Evolutionary conservation across 225 moss, liverwort and hornwort genomes (phyloP).

Genomic region (Anthoceros angustus): DNA sequence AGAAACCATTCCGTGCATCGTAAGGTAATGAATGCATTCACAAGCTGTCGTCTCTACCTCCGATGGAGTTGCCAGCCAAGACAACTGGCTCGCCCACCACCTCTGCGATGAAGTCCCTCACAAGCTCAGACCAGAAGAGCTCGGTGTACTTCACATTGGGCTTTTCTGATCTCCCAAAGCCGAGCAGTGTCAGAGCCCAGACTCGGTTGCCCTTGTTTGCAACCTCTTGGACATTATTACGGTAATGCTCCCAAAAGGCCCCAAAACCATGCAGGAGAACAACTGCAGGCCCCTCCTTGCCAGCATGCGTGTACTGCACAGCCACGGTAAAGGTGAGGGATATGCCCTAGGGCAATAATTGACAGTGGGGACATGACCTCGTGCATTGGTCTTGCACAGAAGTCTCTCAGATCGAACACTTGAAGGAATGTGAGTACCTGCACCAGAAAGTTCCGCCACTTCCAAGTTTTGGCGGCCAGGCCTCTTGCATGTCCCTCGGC

Average conservation of each 20-base stretch:
- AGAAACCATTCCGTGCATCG: background rate
- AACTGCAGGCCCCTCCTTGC: constrained; percentile 60
- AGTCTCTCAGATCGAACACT: background rate
- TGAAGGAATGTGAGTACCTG: constrained; percentile 31
- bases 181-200: constrained; percentile 80
- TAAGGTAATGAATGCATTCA: background rate
- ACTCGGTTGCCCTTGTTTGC: constrained; percentile 70
- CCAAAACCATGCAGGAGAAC: constrained; percentile 95
- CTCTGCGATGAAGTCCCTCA: constrained; percentile 82
- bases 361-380: background rate
- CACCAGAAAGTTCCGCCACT: constrained; percentile 82
- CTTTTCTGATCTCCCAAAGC: constrained; percentile 95
- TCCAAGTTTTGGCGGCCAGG: constrained; percentile 57
- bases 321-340: constrained; percentile 9
- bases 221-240: constrained; percentile 68
- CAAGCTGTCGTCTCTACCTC: constrained; percentile 26
- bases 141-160: constrained; percentile 72
- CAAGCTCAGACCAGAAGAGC: constrained; percentile 74
- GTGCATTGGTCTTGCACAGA: background rate
- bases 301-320: constrained; percentile 62
- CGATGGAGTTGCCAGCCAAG: constrained; percentile 80
- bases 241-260: constrained; percentile 94
- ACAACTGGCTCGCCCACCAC: constrained; percentile 73
- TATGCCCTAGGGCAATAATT: background rate
- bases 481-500: constrained; percentile 49